Conservation (phyloP, 2,329 filamentous ascomycete genomes). For the Phyllosticta citribraziliensis region DNA sequence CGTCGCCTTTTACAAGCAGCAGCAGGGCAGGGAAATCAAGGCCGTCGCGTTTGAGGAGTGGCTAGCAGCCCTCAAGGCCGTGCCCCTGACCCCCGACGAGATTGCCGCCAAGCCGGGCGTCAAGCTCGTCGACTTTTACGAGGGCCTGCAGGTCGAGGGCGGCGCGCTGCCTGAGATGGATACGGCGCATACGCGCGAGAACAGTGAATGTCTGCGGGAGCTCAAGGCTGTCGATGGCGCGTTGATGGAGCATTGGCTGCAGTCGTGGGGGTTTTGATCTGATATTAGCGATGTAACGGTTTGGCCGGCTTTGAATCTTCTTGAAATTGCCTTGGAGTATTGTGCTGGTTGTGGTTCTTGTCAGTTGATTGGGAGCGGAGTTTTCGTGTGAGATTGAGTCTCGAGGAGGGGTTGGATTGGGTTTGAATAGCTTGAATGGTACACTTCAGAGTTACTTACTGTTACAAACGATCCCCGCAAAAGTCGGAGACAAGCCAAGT, state of each 20-base stretch:
- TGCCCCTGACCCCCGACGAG: conserved; percentile 8
- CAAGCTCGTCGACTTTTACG: conserved; percentile 13
- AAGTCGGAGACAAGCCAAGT: no score
- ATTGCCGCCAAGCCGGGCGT: conserved; percentile 10
- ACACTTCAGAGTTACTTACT: no score
- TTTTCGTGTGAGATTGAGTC: no score
- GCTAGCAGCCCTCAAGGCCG: conserved; percentile 7
- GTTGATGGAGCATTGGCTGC: conserved; percentile 6
- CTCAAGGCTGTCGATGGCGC: conserved; percentile 4
- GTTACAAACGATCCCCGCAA: no score
- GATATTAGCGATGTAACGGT: no score
- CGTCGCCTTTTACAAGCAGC: neutral
- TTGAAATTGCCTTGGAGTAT: no score
- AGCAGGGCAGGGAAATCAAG: neutral
- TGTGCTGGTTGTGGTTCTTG: no score
- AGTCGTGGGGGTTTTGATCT: conserved; percentile 7
- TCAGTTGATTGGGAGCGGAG: no score
- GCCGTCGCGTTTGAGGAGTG: conserved; percentile 7
- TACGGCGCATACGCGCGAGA: neutral
- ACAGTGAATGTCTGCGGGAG: neutral
- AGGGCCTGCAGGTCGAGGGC: conserved; percentile 3
- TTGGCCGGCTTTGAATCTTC: no score
- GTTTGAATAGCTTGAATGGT: no score
- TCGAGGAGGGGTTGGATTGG: no score
- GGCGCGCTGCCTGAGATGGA: conserved; percentile 5